Evolutionary conservation across 2,329 filamentous ascomycete species (phyloP).

Genomic region (Epicoccum nigrum): DNA sequence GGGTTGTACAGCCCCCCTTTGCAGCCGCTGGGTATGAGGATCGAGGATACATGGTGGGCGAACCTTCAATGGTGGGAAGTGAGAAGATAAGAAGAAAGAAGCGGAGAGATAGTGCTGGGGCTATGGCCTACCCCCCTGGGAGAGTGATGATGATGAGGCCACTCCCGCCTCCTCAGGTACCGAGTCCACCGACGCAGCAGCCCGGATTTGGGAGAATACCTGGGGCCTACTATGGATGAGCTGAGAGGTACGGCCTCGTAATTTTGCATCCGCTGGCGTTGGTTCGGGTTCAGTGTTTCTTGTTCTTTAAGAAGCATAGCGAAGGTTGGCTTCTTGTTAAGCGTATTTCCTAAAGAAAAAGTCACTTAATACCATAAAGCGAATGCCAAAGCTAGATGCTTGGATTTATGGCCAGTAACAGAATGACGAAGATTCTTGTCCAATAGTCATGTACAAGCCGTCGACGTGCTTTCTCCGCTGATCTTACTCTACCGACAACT

Average conservation of each 20-base stretch:
- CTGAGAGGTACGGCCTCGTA: not conserved
- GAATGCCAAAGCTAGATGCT: too few relatives aligned
- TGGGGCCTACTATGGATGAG: constrained; percentile 26
- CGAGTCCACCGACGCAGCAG: constrained; percentile 43
- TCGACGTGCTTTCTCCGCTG: too few relatives aligned
- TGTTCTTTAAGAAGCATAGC: constrained; percentile 34
- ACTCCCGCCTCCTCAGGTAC: constrained; percentile 41
- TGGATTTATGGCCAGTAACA: too few relatives aligned
- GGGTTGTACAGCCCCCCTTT: constrained; percentile 49
- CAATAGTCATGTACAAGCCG: too few relatives aligned
- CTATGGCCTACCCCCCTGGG: constrained; percentile 23
- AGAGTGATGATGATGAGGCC: constrained; percentile 26
- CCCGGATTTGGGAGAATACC: constrained; percentile 36
- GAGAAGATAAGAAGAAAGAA: constrained; percentile 46
- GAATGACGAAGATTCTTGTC: too few relatives aligned
- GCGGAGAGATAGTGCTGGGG: constrained; percentile 37
- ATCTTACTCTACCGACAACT: too few relatives aligned
- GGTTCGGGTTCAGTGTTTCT: not conserved
- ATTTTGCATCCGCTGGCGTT: constrained; percentile 20
- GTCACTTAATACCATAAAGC: too few relatives aligned
- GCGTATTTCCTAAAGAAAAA: not conserved
- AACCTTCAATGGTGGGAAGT: constrained; percentile 30
- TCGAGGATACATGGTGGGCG: constrained; percentile 34
- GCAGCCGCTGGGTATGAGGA: constrained; percentile 48
- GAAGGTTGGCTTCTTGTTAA: constrained; percentile 23